Conservation (phyloP, 2,329 filamentous ascomycete species). For the Stachybotrys chartarum region DNA sequence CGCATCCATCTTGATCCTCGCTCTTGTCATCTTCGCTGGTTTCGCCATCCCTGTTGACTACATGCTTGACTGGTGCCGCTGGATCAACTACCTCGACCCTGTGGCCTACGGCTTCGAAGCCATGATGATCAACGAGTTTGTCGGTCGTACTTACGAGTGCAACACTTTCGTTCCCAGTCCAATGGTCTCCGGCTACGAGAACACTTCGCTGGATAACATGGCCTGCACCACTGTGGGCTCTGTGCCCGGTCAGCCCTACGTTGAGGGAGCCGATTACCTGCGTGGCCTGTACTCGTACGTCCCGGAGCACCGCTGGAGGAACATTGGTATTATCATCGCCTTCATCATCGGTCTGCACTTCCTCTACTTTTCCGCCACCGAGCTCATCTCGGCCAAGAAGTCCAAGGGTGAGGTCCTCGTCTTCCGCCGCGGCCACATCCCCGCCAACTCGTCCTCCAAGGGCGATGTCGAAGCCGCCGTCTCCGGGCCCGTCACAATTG, state of each 20-base stretch:
- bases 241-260: conserved; percentile 30
- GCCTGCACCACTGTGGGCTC: conserved; percentile 43
- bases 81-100: conserved; percentile 62
- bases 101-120: conserved; percentile 61
- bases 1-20: conserved; percentile 28
- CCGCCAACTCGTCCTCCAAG: conserved; percentile 8
- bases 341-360: conserved; percentile 40
- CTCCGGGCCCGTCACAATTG: conserved; percentile 10
- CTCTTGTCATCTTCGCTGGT: conserved; percentile 36
- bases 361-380: conserved; percentile 42
- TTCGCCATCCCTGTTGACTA: conserved; percentile 33
- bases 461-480: conserved; percentile 12
- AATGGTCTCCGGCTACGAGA: conserved; percentile 21
- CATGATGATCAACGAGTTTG: conserved; percentile 62
- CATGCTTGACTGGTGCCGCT: conserved; percentile 60
- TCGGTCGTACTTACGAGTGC: conserved; percentile 18
- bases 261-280: conserved; percentile 43
- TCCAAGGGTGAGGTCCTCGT: conserved; percentile 56
- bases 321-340: conserved; percentile 48
- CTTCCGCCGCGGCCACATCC: conserved; percentile 39
- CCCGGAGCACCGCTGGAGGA: conserved; percentile 44
- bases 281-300: conserved; percentile 38
- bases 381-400: conserved; percentile 39
- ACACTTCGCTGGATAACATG: conserved; percentile 17
- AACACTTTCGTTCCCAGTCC: conserved; percentile 12